Base-by-base conservation (phyloP, 2,329 filamentous ascomycete genomes). In the Colletotrichum karsti region DNA sequence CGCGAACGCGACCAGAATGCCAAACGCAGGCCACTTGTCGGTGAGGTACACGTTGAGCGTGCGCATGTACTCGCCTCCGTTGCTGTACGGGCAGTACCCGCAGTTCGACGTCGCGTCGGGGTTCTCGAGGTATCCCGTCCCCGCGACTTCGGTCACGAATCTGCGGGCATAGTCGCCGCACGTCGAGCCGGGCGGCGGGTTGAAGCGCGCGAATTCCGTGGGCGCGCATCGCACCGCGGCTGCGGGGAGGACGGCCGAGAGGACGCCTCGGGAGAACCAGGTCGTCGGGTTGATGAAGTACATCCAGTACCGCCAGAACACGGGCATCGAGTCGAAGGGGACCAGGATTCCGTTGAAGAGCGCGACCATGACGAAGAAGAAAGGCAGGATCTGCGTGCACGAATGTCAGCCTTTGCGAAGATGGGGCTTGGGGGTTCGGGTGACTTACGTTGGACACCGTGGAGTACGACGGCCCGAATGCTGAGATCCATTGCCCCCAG, bases 401-500 rank as follows among this genome's bases (percentile, higher is more conserved):
- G 7, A n/a, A 33, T 9, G 55, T 22, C 33, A 18, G 3, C 1
- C 5, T 10, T 1, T 0, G 15, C 46, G 15, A 7, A 10, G 7
- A 10, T 63, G 51, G 15, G n/a, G 33, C 33, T 30, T 13, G 6
- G 12, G 33, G 15, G 15, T 5, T 3, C 2, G 6, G 10, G 42
- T 10, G 5, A 76, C 81, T 79, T 69, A 80, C 81, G 74, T 95
- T 94, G 46, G 89, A 89, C 71, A 95, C 93, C 70, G 94, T 91
- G 1, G 92, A 93, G 80, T 94, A 94, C 42, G 85, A 90, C 0
- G 93, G 92, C 0, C 93, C 92, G 77, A 94, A 94, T 1, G 93
- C 93, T 70, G 90, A 92, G 72, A 96, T 93, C 92, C 92, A 95
- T 76, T 94, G 93, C 20, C 92, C 93, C 92, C 91, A 95, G 72